Conservation (phyloP, 306 rosid species). For the Mimosa bimucronata region DNA sequence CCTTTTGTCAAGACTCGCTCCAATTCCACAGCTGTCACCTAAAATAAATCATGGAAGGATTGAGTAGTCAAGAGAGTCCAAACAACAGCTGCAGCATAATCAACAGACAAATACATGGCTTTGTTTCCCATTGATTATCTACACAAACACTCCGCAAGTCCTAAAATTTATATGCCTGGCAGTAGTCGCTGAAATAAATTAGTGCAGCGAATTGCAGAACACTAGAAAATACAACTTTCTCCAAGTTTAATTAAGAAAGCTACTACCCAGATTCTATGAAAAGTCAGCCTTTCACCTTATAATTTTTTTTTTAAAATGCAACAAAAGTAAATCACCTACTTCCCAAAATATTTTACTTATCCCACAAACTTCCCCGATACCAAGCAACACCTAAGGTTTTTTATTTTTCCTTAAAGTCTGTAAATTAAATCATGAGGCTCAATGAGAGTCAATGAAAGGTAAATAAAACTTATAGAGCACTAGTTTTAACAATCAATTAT, state of each 20-base stretch:
- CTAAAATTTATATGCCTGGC: not conserved
- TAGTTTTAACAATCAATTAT: not conserved
- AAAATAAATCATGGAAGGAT: constrained; percentile 32
- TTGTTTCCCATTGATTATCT: not conserved
- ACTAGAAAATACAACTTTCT: not conserved
- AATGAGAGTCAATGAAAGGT: too few relatives aligned
- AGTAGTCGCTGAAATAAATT: not conserved
- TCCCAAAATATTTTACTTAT: not conserved
- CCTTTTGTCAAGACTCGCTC: constrained; percentile 80
- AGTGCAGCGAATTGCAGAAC: not conserved
- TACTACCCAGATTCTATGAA: not conserved
- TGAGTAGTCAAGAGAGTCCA: not conserved
- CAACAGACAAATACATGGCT: not conserved
- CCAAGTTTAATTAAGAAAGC: not conserved
- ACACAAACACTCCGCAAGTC: not conserved
- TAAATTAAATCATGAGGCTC: not conserved
- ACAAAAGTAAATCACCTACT: not conserved
- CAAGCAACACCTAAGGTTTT: not conserved
- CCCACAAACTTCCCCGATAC: not conserved
- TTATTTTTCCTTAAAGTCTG: not conserved
- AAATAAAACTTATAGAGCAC: constrained; percentile 11
- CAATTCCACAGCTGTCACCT: constrained; percentile 80
- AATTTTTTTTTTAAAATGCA: not conserved
- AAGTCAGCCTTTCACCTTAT: not conserved
- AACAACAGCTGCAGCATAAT: not conserved